Percentiles rank a stretch among this genome's conserved stretches.
phyloP scores from a whole-genome alignment of 306 rosid genomes.

The Hippophae gyantsensis region DNA sequence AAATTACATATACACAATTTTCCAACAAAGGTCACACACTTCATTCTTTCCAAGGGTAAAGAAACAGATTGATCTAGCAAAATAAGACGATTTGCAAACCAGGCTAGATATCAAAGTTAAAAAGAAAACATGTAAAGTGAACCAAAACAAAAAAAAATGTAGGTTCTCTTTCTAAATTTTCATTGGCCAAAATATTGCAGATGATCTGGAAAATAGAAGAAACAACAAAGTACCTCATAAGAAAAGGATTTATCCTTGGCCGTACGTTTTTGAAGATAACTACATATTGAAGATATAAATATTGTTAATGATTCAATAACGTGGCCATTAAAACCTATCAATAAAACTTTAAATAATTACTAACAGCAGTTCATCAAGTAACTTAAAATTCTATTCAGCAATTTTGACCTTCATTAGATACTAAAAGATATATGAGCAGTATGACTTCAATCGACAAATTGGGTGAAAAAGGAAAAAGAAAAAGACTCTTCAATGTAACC shows the following conservation, averaged over 20 bases:
- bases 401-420: neutral
- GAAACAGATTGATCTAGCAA: neutral
- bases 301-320: slow-evolving; percentile 4
- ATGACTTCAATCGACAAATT: neutral
- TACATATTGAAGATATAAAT: slow-evolving; percentile 29
- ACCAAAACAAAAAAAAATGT: neutral
- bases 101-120: too few relatives aligned
- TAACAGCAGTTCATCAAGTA: neutral
- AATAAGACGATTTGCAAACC: too few relatives aligned
- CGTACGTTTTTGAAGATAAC: slow-evolving; percentile 80
- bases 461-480: neutral
- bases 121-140: too few relatives aligned
- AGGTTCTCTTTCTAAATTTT: neutral
- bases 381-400: neutral
- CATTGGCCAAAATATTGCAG: neutral
- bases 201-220: slow-evolving; percentile 3
- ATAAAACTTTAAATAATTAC: neutral
- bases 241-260: slow-evolving; percentile 72
- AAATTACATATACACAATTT: too few relatives aligned
- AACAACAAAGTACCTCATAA: slow-evolving; percentile 54
- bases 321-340: neutral
- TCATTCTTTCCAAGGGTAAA: neutral
- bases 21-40: too few relatives aligned
- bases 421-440: neutral
- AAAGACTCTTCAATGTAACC: neutral